phyloP scores from a whole-genome alignment of 371 early-diverging fungal genomes.

The Capillidium heterosporum region DNA sequence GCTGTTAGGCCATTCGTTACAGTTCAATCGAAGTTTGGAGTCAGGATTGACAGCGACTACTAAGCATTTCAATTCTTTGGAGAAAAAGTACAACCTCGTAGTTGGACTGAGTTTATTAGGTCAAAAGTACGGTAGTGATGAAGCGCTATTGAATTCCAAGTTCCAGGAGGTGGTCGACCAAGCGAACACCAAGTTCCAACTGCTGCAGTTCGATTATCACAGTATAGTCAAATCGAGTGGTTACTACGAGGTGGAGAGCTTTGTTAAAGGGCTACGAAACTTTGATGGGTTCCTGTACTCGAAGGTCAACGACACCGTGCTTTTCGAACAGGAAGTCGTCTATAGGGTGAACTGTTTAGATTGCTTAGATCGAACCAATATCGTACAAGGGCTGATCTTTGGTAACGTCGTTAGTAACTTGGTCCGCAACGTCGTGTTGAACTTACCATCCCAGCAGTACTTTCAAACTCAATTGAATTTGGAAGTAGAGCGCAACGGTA shows the following conservation, averaged over 20 bases:
- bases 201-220: conserved; percentile 63
- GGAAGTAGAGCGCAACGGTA: conserved; percentile 53
- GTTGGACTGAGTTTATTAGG: conserved; percentile 71
- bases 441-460: background rate
- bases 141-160: conserved; percentile 44
- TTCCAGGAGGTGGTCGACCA: conserved; percentile 34
- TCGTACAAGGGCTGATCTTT: conserved; percentile 23
- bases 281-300: conserved; percentile 53
- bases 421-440: background rate
- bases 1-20: conserved; percentile 59
- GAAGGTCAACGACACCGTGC: conserved; percentile 24
- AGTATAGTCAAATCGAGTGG: conserved; percentile 55
- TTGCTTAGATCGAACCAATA: conserved; percentile 51
- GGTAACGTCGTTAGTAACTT: conserved; percentile 6
- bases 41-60: conserved; percentile 60
- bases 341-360: conserved; percentile 96
- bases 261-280: conserved; percentile 27
- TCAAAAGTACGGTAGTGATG: conserved; percentile 37
- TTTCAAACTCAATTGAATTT: background rate
- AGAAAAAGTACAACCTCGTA: conserved; percentile 49
- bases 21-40: conserved; percentile 41
- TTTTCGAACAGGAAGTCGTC: conserved; percentile 55
- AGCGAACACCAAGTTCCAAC: conserved; percentile 15
- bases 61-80: conserved; percentile 61
- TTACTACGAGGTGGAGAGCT: conserved; percentile 44